Evolutionary conservation across 1,139 yeast genomes (phyloP).

Genomic region (Blastobotrys apis): DNA sequence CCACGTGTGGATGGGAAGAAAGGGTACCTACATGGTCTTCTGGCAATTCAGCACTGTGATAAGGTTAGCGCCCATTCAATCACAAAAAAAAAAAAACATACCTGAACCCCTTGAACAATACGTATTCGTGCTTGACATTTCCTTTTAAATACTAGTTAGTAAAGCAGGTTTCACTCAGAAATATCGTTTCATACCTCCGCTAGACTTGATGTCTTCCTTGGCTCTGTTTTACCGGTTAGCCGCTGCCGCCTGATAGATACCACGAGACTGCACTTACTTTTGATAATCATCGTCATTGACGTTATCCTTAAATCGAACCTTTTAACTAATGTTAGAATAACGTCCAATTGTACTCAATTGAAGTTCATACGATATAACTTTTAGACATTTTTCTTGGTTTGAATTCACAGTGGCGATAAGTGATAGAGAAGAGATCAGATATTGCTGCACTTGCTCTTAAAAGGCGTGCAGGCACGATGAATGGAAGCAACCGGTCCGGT

Average conservation of each 20-base stretch:
- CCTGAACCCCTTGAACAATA: conserved; percentile 31
- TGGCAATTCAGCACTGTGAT: conserved; percentile 29
- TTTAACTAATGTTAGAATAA: too few relatives aligned
- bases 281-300: conserved; percentile 25
- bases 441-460: too few relatives aligned
- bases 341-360: too few relatives aligned
- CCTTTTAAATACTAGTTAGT: too few relatives aligned
- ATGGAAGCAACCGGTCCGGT: too few relatives aligned
- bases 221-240: conserved; percentile 4
- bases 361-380: neutral
- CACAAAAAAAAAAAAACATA: conserved; percentile 9
- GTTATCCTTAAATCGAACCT: conserved; percentile 30
- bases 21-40: conserved; percentile 27
- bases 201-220: conserved; percentile 8
- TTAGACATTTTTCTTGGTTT: too few relatives aligned
- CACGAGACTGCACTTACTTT: conserved; percentile 18
- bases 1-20: conserved; percentile 28
- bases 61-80: neutral
- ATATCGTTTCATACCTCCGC: conserved; percentile 7
- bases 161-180: neutral
- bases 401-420: too few relatives aligned
- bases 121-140: conserved; percentile 27
- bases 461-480: too few relatives aligned
- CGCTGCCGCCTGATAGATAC: neutral
- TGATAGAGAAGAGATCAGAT: too few relatives aligned